Percentiles rank a stretch among this genome's conserved stretches.
These are phyloP conservation scores for Scheffersomyces ergatensis DNA, from an alignment of 805 yeast genomes.

Conservation along the genomic window DNA sequence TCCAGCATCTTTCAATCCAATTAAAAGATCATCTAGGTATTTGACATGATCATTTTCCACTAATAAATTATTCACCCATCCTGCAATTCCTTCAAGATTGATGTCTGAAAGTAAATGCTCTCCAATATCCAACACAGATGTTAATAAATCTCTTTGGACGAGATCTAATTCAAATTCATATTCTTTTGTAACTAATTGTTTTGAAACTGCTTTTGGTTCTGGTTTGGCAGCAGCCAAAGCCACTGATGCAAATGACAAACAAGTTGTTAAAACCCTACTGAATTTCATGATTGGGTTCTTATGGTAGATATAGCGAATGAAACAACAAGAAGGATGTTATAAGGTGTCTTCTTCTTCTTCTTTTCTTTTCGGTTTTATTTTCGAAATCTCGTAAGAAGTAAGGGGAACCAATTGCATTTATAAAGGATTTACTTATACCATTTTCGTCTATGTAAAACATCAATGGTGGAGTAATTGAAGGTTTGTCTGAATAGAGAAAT, in stretches of 20 bases:
- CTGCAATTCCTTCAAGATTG: conserved; percentile 25
- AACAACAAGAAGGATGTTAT: too few species aligned
- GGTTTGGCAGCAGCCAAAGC: conserved; percentile 1
- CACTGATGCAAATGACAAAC: conserved; percentile 9
- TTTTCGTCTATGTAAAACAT: too few species aligned
- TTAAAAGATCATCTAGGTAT: conserved; percentile 20
- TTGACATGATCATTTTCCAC: conserved; percentile 16
- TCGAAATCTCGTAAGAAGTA: too few species aligned
- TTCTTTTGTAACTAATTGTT: not conserved
- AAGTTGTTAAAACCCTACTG: conserved; percentile 10
- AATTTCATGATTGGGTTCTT: conserved; percentile 9
- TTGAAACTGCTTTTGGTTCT: not conserved
- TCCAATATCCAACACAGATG: conserved; percentile 16
- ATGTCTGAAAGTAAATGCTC: conserved; percentile 11
- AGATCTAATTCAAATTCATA: conserved; percentile 7
- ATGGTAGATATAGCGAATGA: too few species aligned
- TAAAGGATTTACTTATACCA: too few species aligned
- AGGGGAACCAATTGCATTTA: too few species aligned
- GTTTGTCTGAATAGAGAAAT: too few species aligned
- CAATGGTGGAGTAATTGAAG: too few species aligned
- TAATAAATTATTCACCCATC: conserved; percentile 23
- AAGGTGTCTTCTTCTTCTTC: too few species aligned
- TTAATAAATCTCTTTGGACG: conserved; percentile 15
- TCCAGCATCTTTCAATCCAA: conserved; percentile 18
- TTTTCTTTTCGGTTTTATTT: too few species aligned